These are phyloP conservation scores for Nemania bipapillata DNA, from an alignment of 2,329 filamentous ascomycete genomes.

Conservation along the genomic window DNA sequence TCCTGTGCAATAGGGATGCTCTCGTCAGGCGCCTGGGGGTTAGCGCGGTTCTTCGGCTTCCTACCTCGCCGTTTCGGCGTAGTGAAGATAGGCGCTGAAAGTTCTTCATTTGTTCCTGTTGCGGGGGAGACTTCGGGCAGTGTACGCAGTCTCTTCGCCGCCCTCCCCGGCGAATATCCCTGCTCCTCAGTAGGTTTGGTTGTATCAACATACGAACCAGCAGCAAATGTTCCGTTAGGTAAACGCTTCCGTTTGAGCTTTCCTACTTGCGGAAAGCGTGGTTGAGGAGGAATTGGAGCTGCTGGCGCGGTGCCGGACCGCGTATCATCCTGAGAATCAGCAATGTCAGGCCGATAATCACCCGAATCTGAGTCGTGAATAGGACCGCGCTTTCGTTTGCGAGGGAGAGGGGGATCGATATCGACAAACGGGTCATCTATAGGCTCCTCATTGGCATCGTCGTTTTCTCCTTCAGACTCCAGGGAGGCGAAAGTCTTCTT, in stretches of 20 bases:
- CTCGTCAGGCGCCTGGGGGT: background rate
- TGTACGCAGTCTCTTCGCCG: conserved; percentile 40
- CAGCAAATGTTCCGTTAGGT: conserved; percentile 37
- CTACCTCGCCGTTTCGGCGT: conserved; percentile 46
- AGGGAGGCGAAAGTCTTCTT: conserved; percentile 48
- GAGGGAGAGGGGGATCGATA: conserved; percentile 35
- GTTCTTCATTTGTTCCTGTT: conserved; percentile 38
- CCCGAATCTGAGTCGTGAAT: conserved; percentile 45
- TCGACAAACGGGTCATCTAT: conserved; percentile 43
- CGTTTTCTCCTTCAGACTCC: conserved; percentile 47
- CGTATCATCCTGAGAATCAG: conserved; percentile 45
- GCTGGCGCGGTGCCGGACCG: conserved; percentile 34
- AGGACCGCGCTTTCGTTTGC: conserved; percentile 46
- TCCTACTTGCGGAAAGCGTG: conserved; percentile 1
- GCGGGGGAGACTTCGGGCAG: conserved; percentile 36
- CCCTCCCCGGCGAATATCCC: conserved; percentile 40
- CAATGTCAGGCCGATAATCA: conserved; percentile 45
- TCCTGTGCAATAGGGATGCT: conserved; percentile 18
- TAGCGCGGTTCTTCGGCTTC: conserved; percentile 42
- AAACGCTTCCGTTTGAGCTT: conserved; percentile 35
- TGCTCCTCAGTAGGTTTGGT: conserved; percentile 36
- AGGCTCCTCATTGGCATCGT: conserved; percentile 42
- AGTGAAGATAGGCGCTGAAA: conserved; percentile 25
- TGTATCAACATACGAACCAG: conserved; percentile 24
- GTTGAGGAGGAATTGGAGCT: conserved; percentile 12